Evolutionary conservation across 1,284 basidiomycete species (phyloP).

Genomic region (Neolentinus lepideus): DNA sequence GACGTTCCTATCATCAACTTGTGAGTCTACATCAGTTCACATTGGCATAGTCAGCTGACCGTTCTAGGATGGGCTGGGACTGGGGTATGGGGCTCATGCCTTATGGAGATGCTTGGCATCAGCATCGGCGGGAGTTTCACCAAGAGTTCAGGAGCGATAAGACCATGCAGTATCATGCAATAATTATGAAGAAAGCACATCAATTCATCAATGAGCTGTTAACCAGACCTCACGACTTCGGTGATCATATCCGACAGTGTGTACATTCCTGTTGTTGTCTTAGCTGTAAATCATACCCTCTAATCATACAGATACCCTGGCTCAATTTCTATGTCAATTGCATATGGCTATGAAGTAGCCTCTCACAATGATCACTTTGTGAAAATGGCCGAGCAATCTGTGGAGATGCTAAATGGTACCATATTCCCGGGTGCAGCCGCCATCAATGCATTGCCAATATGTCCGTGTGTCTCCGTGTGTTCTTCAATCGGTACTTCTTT

Average conservation of each 20-base stretch:
- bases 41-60: neutral
- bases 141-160: neutral
- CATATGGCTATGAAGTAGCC: too few relatives aligned
- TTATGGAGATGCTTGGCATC: neutral
- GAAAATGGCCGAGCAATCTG: too few relatives aligned
- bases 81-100: neutral
- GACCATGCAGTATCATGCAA: neutral
- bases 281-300: too few relatives aligned
- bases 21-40: neutral
- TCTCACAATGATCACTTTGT: too few relatives aligned
- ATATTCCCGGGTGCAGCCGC: too few relatives aligned
- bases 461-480: too few relatives aligned
- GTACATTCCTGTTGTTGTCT: neutral
- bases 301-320: too few relatives aligned
- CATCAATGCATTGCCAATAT: too few relatives aligned
- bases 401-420: too few relatives aligned
- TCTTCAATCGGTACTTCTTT: too few relatives aligned
- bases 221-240: neutral
- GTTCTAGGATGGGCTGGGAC: constrained; percentile 1
- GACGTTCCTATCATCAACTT: neutral
- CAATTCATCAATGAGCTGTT: neutral
- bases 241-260: neutral
- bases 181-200: neutral
- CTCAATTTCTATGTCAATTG: too few relatives aligned
- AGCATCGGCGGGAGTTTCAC: neutral